Evolutionary conservation across 805 yeast species (phyloP).

Genomic region (Ogataea pini): DNA sequence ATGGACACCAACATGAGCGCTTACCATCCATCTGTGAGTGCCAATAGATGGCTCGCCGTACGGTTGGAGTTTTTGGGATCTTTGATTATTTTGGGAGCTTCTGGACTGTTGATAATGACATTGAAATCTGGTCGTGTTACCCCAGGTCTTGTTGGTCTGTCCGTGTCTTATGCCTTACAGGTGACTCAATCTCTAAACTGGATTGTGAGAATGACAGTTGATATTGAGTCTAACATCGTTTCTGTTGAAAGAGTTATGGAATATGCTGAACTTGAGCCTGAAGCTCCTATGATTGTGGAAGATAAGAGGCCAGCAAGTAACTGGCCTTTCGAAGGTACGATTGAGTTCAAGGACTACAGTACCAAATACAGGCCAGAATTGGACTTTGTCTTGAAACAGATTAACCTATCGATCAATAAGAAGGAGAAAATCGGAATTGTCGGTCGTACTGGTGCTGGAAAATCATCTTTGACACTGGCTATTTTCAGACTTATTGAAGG

Average conservation of each 20-base stretch:
- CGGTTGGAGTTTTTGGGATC: conserved; percentile 92
- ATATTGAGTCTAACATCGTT: conserved; percentile 95
- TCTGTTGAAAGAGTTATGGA: conserved; percentile 70
- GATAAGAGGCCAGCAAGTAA: conserved; percentile 55
- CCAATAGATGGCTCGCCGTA: conserved; percentile 97
- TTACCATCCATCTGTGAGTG: conserved; percentile 85
- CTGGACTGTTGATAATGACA: conserved; percentile 75
- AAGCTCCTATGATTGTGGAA: conserved; percentile 65
- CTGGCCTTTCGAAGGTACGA: conserved; percentile 77
- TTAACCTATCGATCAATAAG: conserved; percentile 63
- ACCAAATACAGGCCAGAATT: conserved; percentile 81
- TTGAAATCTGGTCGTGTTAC: conserved; percentile 68
- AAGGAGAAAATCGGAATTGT: conserved; percentile 92
- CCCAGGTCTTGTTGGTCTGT: conserved; percentile 92
- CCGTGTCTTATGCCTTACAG: conserved; percentile 90
- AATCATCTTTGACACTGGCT: conserved; percentile 81
- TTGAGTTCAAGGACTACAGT: conserved; percentile 71
- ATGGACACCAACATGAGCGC: conserved; percentile 90
- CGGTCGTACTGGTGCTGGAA: conserved; percentile 97
- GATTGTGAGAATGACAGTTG: conserved; percentile 99
- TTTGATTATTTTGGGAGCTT: conserved; percentile 79
- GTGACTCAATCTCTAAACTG: conserved; percentile 92
- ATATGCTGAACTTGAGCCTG: conserved; percentile 55
- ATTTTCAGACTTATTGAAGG: conserved; percentile 84
- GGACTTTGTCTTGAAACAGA: conserved; percentile 73